Evolutionary conservation across 306 rosid species (phyloP), one percentile per base, ranked within the genome.

Genomic region (Ormosia semicastrata): DNA sequence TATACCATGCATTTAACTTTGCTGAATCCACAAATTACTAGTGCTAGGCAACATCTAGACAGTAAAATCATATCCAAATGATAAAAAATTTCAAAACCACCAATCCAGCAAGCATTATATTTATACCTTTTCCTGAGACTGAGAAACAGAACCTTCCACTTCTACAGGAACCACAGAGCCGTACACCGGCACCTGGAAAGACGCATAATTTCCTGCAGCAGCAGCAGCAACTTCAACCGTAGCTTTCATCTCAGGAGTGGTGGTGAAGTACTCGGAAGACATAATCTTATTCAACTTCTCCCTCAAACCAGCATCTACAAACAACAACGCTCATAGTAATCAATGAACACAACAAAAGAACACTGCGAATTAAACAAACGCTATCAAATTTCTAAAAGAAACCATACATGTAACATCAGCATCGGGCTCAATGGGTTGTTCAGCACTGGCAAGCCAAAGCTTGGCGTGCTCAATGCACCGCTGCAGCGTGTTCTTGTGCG

Each of bases 161-260:
- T 87, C 89, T 4, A 83, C 86, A 2, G 90, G 85, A 68, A 54
- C 82, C 59, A 49, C 36, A 12, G 85, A 65, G 43, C 64, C 84
- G 2, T 86, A 90, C 32, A 87, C 88, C 0, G 94, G 93, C 70
- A 93, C 92, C 88, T 89, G 97, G 57, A 91, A 96, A 40, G 94
- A 70, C 15, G 79, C 88, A 77, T 90, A 95, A 75, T 82, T 91
- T 54, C 96, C 99, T 18, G 92, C 91, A 59, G 94, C 93, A 17
- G 95, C 94, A 1, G 98, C 98, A 29, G 93, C 94, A 81, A 93
- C 96, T 47, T 94, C 99, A 54, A 89, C 95, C 0, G 99, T 74
- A 85, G 89, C 98, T 83, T 93, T 93, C 88, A 96, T 93, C 91
- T 93, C 97, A 3, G 99, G 99, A 3, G 94, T 84, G 14, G 94